phyloP scores from a whole-genome alignment of 768 basidiomycete genomes.

The Holtermannia corniformis region DNA sequence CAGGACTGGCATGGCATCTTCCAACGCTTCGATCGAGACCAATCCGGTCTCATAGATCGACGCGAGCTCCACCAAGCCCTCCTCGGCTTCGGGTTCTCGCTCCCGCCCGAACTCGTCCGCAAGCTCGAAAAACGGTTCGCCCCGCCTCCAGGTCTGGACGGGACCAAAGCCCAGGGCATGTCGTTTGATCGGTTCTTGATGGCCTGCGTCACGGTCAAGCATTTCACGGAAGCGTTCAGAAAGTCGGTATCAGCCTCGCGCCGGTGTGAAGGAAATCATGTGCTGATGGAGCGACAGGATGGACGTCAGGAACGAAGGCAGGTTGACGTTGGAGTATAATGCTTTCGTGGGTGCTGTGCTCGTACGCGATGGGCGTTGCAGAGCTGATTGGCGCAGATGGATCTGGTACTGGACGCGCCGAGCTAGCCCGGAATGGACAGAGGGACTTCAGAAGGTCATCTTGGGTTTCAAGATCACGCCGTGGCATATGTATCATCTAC shows the following conservation, averaged over 20 bases:
- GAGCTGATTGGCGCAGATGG: conserved; percentile 26
- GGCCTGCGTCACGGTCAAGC: conserved; percentile 43
- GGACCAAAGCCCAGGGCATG: conserved; percentile 19
- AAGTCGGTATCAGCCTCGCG: conserved; percentile 19
- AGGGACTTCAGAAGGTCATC: no score
- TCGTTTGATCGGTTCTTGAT: conserved; percentile 41
- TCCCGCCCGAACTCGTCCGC: conserved; percentile 38
- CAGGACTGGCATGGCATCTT: conserved; percentile 42
- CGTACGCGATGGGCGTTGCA: conserved; percentile 1
- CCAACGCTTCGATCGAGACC: conserved; percentile 40
- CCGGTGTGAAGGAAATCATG: neutral
- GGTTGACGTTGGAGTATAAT: conserved; percentile 39
- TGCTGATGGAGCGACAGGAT: conserved; percentile 8
- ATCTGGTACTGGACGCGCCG: conserved; percentile 34
- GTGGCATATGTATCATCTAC: no score
- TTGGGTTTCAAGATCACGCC: no score
- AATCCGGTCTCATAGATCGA: conserved; percentile 38
- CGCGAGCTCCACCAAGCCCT: conserved; percentile 40
- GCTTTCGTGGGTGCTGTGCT: conserved; percentile 28
- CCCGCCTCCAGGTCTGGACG: conserved; percentile 17
- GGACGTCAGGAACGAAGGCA: conserved; percentile 27
- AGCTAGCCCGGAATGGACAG: no score
- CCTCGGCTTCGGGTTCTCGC: conserved; percentile 37
- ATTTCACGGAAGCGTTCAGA: conserved; percentile 40
- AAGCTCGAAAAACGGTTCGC: conserved; percentile 39